Conservation (phyloP, 2,329 filamentous ascomycete species). For the Zymoseptoria ardabiliae region DNA sequence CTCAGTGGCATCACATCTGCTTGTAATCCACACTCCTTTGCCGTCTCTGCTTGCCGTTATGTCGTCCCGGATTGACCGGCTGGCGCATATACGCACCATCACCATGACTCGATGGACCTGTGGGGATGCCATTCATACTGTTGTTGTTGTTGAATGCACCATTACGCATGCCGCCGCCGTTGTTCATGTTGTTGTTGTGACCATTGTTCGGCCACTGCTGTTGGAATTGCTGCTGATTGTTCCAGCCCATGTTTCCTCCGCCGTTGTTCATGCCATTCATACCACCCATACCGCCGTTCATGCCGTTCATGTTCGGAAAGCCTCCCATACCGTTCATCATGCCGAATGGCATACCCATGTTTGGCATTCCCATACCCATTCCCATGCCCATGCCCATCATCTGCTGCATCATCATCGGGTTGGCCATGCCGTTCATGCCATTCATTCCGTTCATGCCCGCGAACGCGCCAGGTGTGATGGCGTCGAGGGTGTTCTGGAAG, state of each 20-base stretch:
- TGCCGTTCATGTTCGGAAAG: conserved; percentile 2
- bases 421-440: conserved; percentile 13
- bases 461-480: conserved; percentile 30
- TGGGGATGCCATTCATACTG: conserved; percentile 55
- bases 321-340: not conserved
- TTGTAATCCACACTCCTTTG: conserved; percentile 85
- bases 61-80: conserved; percentile 87
- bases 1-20: conserved; percentile 51
- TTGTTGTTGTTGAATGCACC: conserved; percentile 38
- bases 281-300: conserved; percentile 5
- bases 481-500: conserved; percentile 41
- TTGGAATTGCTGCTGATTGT: conserved; percentile 17
- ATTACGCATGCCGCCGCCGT: conserved; percentile 20
- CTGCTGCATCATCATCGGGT: conserved; percentile 14
- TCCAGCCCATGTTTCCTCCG: conserved; percentile 27
- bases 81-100: conserved; percentile 93
- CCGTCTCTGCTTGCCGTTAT: conserved; percentile 71
- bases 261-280: conserved; percentile 17
- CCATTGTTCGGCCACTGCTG: not conserved
- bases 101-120: conserved; percentile 39
- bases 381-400: conserved; percentile 4
- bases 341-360: not conserved
- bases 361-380: conserved; percentile 3
- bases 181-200: conserved; percentile 28
- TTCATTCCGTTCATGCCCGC: conserved; percentile 30